Evolutionary conservation across 2,329 filamentous ascomycete genomes (phyloP).

Genomic region (Xylaria sp.): DNA sequence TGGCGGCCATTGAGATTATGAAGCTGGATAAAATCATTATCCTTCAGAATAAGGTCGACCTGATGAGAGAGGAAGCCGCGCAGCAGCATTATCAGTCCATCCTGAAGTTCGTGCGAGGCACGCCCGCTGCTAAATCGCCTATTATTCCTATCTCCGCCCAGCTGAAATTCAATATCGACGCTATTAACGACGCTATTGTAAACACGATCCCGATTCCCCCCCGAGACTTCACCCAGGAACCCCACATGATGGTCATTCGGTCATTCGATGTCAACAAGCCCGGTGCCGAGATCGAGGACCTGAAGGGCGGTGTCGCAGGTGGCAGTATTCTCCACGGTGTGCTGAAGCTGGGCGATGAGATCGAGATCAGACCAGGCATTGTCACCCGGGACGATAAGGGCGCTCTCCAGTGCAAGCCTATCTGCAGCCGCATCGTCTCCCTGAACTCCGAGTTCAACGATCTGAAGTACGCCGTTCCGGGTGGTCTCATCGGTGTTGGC

Average conservation of each 20-base stretch:
- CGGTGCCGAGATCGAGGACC: slow-evolving; percentile 95
- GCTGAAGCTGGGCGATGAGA: slow-evolving; percentile 94
- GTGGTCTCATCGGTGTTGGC: slow-evolving; percentile 96
- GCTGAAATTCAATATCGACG: slow-evolving; percentile 99
- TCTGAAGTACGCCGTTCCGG: slow-evolving; percentile 96
- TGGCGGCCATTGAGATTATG: slow-evolving; percentile 99
- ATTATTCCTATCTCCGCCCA: slow-evolving; percentile 97
- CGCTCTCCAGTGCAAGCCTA: slow-evolving; percentile 93
- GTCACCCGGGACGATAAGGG: slow-evolving; percentile 94
- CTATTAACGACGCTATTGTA: slow-evolving; percentile 94
- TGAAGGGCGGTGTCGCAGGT: slow-evolving; percentile 98
- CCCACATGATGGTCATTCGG: slow-evolving; percentile 98
- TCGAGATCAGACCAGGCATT: slow-evolving; percentile 98
- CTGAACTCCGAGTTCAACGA: slow-evolving; percentile 98
- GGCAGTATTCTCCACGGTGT: slow-evolving; percentile 96
- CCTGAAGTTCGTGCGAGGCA: slow-evolving; percentile 96
- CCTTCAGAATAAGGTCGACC: slow-evolving; percentile 98
- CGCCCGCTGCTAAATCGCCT: slow-evolving; percentile 90
- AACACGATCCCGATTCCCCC: slow-evolving; percentile 91
- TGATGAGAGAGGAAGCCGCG: slow-evolving; percentile 95
- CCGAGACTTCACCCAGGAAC: slow-evolving; percentile 87
- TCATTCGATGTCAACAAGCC: slow-evolving; percentile 99
- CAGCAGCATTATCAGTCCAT: slow-evolving; percentile 96
- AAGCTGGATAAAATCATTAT: slow-evolving; percentile 99
- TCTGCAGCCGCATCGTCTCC: slow-evolving; percentile 92